Base-by-base conservation (phyloP, 495 filamentous ascomycete species). In the Penicillium manginii region DNA sequence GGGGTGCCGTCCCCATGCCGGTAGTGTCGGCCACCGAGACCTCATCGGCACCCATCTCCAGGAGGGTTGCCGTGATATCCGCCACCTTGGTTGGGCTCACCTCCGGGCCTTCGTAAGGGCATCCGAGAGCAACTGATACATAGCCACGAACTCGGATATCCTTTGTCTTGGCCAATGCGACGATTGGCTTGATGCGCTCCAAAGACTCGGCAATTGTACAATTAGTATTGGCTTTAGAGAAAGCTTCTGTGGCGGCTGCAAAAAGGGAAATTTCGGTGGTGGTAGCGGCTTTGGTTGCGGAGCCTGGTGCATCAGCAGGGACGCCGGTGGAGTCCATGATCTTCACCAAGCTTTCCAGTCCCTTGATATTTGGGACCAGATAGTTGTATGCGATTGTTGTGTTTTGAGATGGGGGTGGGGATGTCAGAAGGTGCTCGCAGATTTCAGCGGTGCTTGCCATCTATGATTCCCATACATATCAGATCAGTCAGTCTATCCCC, bases 21-120 rank as follows among this genome's bases (percentile, higher is more conserved):
- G 94, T 98, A 1, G 94, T 98, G 65, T 98, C 94, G 0, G 91
- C 94, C 4, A 98, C 84, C 8, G 89, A 89, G 40, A 98, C 93
- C 75, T 97, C 92, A 65, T 97, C 92, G 3, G 90, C 93, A 18
- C 94, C 94, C 91, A 97, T 97, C 67, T 96, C 92, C 8, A 98
- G 83, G 31, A 97, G 75, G 17, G 81, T 82, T 0, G 89, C 86
- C 0, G 93, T 91, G 8, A 98, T 90, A 45, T 91, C 86, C 5
- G 92, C 92, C 0, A 98, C 94, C 49, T 79, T 84, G 55, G 86
- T 77, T 1, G 93, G 91, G 46, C 87, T 73, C 0, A 93, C 91
- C 56, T 93, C 84, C 19, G 88, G 86, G 0, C 94, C 94, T 71
- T 97, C 93, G 57, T 96, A 98, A 0, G 94, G 94, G 67, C 96